phyloP scores from a whole-genome alignment of 805 yeast genomes.

The Candida tallmaniae region DNA sequence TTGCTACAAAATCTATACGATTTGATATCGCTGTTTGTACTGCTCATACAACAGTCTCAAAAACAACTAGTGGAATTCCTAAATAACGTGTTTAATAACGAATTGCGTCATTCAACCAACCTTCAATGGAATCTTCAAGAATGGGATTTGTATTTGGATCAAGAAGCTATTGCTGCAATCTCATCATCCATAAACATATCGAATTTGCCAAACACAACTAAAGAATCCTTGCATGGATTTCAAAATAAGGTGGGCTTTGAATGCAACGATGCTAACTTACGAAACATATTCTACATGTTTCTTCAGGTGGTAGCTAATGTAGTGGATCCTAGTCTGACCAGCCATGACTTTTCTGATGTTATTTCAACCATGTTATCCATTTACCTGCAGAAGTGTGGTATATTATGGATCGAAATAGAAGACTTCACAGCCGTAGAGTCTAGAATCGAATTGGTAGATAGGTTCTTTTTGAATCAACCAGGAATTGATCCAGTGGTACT shows the following conservation, averaged over 20 bases:
- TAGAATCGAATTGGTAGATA: constrained; percentile 1
- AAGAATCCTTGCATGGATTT: constrained; percentile 8
- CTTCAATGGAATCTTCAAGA: constrained; percentile 10
- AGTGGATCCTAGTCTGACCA: constrained; percentile 7
- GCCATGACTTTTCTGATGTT: constrained; percentile 8
- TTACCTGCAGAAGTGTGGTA: constrained; percentile 3
- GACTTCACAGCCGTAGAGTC: background rate
- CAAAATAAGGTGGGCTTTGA: constrained; percentile 8
- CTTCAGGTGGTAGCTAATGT: constrained; percentile 6
- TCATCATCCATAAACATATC: background rate
- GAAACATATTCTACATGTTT: constrained; percentile 9
- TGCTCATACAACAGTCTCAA: background rate
- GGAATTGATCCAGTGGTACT: background rate
- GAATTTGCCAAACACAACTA: background rate
- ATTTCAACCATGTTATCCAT: constrained; percentile 4
- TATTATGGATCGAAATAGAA: constrained; percentile 9
- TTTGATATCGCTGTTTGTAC: background rate
- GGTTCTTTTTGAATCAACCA: constrained; percentile 3
- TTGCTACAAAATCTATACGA: background rate
- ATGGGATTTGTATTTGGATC: constrained; percentile 4
- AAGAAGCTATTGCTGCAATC: background rate
- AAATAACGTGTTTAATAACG: constrained; percentile 11
- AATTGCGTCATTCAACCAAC: constrained; percentile 10
- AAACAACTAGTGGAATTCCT: constrained; percentile 3
- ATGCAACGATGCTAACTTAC: constrained; percentile 8